phyloP scores from a whole-genome alignment of 495 filamentous ascomycete species.

The Cetradonia linearis region DNA sequence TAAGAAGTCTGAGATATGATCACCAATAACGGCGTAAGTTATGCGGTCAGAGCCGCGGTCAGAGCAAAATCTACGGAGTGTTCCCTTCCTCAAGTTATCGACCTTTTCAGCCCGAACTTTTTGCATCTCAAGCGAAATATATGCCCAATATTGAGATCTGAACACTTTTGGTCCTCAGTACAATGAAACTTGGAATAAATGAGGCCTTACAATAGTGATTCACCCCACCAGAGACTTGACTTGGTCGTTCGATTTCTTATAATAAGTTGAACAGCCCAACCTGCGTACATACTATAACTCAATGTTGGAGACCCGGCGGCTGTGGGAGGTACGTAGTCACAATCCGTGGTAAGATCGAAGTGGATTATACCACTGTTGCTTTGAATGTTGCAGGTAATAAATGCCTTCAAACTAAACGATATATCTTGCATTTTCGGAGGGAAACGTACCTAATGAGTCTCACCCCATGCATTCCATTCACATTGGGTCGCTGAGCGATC shows the following conservation, averaged over 20 bases:
- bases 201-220: constrained; percentile 21
- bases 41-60: too few relatives aligned
- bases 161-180: background rate
- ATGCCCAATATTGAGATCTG: constrained; percentile 6
- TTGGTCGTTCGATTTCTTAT: constrained; percentile 13
- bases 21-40: background rate
- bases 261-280: constrained; percentile 11
- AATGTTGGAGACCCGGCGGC: constrained; percentile 10
- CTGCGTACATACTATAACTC: constrained; percentile 5
- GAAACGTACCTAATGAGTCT: constrained; percentile 3
- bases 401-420: constrained; percentile 9
- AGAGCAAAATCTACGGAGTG: background rate
- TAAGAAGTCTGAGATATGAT: constrained; percentile 1
- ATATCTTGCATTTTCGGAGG: background rate
- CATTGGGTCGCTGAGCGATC: constrained; percentile 21
- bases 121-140: background rate
- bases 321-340: constrained; percentile 20
- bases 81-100: constrained; percentile 6
- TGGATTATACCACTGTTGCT: constrained; percentile 13
- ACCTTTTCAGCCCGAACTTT: background rate
- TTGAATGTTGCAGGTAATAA: constrained; percentile 19
- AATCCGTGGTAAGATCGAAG: constrained; percentile 26
- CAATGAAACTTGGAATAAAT: constrained; percentile 3
- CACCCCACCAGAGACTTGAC: constrained; percentile 23
- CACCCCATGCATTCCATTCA: constrained; percentile 15